phyloP scores from a whole-genome alignment of 2,329 filamentous ascomycete genomes.

The Cadophora sp. region DNA sequence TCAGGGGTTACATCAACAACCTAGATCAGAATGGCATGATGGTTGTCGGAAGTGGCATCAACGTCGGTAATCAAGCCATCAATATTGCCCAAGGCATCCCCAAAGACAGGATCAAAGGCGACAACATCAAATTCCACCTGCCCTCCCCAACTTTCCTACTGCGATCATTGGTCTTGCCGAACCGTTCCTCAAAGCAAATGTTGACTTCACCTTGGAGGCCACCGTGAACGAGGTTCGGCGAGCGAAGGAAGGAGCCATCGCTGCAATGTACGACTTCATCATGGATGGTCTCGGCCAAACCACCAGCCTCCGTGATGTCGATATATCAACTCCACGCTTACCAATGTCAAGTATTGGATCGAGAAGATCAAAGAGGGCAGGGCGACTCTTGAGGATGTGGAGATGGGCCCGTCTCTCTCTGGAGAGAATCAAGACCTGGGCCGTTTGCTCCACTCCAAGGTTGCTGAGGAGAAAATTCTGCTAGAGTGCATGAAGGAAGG shows the following conservation, averaged over 20 bases:
- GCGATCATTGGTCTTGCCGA: no score
- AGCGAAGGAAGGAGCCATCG: neutral
- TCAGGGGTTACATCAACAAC: no score
- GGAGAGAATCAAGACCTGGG: neutral
- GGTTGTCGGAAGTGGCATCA: no score
- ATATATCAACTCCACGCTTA: neutral
- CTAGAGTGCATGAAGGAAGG: neutral
- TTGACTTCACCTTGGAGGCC: no score
- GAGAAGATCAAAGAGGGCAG: neutral
- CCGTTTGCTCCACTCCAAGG: neutral
- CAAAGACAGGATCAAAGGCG: no score
- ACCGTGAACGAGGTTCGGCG: neutral
- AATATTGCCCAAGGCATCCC: no score
- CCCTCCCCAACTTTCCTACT: no score
- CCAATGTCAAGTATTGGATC: conserved; percentile 5
- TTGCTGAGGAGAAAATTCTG: neutral
- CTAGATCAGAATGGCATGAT: no score
- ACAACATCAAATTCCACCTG: no score
- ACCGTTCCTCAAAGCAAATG: no score
- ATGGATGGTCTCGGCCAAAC: neutral
- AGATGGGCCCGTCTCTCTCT: neutral
- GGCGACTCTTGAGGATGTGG: conserved; percentile 6
- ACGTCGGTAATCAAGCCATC: no score
- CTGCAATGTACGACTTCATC: neutral
- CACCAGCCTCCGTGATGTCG: neutral